Evolutionary conservation across 1,284 basidiomycete species (phyloP).

Genomic region (Lentinula novae-zelandiae): DNA sequence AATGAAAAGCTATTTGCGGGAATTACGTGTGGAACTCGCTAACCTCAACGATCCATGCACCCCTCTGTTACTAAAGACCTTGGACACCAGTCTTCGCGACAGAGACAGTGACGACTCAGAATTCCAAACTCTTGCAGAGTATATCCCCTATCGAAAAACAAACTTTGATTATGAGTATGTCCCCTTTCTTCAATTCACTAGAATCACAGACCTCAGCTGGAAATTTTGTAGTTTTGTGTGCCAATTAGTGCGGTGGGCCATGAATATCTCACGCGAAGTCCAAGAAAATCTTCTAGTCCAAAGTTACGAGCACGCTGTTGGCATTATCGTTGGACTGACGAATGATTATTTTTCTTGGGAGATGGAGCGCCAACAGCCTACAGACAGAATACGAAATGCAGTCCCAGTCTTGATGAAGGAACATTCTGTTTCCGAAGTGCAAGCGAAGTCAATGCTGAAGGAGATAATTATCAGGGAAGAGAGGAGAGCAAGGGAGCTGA

Average conservation of each 20-base stretch:
- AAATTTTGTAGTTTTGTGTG: constrained; percentile 11
- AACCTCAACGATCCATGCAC: constrained; percentile 15
- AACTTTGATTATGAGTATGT: constrained; percentile 21
- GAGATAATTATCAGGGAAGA: constrained; percentile 19
- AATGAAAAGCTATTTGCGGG: constrained; percentile 19
- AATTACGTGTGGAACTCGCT: constrained; percentile 16
- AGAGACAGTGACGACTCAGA: constrained; percentile 18
- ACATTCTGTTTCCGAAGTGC: constrained; percentile 14
- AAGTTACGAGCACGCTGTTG: constrained; percentile 16
- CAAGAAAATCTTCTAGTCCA: constrained; percentile 3
- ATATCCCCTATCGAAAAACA: constrained; percentile 20
- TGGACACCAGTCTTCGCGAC: constrained; percentile 17
- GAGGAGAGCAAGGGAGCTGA: constrained; percentile 3
- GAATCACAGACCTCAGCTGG: background rate
- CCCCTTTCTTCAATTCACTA: background rate
- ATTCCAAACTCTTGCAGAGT: constrained; percentile 19
- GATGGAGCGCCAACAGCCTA: constrained; percentile 18
- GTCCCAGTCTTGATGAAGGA: constrained; percentile 20
- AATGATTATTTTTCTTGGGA: constrained; percentile 25
- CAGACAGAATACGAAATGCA: constrained; percentile 20
- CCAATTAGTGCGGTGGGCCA: constrained; percentile 19
- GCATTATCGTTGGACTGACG: constrained; percentile 20
- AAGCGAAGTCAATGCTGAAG: constrained; percentile 16
- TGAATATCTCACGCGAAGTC: constrained; percentile 16
- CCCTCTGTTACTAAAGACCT: constrained; percentile 14